Evolutionary conservation across 768 basidiomycete species (phyloP), one percentile per base, ranked within the genome.

Genomic region (Chalciporus piperatus): DNA sequence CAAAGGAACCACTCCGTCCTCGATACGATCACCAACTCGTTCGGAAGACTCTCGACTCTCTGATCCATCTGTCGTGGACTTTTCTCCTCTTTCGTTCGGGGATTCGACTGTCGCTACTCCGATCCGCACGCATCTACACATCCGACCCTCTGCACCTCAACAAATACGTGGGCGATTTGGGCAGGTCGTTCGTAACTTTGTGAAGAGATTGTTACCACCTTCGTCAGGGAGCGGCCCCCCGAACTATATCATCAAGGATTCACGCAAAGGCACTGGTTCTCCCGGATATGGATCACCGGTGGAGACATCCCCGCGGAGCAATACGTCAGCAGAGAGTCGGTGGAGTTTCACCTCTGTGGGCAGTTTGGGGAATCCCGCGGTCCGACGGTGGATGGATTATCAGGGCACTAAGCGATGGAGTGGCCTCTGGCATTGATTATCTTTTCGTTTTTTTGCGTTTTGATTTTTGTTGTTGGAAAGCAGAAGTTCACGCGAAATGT

Each of bases 301-400:
- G 17, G 52, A 50, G 50, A 45, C 50, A 50, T 56, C 59, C 3
- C 52, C 61, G 17, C 45, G 52, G 9, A 62, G 61, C n/a, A 48
- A 62, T 9, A 7, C 17, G 1, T 61, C 61, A 0, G 50, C 27
- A 4, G 60, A 47, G 43, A 57, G 59, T 22, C 54, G 41, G 9
- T 67, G 64, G 64, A 52, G 56, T 51, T 57, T 57, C 41, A 43
- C 59, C 17, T 59, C 62, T 38, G 41, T 45, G 38, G 45, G 47
- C 7, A 59, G 52, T 19, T 53, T 52, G 47, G 32, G 38, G 33
- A 50, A 45, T 14, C 30, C 33, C 20, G 30, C 37, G n/a, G 45
- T 10, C 5, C 45, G 41, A 9, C 47, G 50, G 9, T 52, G 55
- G 2, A 1, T 47, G 47, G 57, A 58, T 8, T 30, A 35, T 22